Conservation (phyloP, 108 stramenopile species). For the Pseudonitzschia multiseries region DNA sequence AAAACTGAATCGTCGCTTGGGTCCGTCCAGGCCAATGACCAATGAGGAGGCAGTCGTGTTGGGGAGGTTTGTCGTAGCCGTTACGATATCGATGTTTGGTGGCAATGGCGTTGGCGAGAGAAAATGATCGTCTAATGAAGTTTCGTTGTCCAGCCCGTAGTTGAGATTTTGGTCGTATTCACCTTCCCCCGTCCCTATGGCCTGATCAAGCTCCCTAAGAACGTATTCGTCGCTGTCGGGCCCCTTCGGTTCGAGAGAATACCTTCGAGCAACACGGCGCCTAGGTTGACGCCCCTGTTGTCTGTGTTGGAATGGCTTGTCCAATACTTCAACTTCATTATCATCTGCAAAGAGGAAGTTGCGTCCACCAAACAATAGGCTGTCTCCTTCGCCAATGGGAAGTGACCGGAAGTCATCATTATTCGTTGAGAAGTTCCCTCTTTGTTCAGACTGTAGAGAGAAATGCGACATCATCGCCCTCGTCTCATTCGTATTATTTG, state of each 20-base stretch:
- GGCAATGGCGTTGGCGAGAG: slow-evolving; percentile 3
- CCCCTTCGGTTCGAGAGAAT: neutral
- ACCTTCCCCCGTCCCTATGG: neutral
- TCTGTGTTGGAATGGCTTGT: neutral
- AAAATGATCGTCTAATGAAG: neutral
- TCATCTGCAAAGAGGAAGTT: slow-evolving; percentile 4
- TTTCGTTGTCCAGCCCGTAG: neutral
- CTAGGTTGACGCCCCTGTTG: neutral
- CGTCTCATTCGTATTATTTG: too few species aligned
- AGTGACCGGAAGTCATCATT: neutral
- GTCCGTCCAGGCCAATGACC: slow-evolving; percentile 3
- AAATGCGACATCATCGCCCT: neutral
- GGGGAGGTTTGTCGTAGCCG: neutral
- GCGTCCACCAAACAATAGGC: slow-evolving; percentile 3
- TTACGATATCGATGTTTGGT: neutral
- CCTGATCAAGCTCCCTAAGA: neutral
- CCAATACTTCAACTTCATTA: neutral
- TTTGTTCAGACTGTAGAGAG: neutral
- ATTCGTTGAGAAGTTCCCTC: neutral
- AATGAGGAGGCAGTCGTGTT: neutral
- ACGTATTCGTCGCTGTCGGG: slow-evolving; percentile 13
- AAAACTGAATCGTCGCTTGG: slow-evolving; percentile 12
- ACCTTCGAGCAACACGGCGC: slow-evolving; percentile 3
- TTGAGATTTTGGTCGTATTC: neutral
- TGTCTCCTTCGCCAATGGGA: neutral